Conservation (phyloP, 2,329 filamentous ascomycete genomes). For the Pseudogymnoascus sp. region DNA sequence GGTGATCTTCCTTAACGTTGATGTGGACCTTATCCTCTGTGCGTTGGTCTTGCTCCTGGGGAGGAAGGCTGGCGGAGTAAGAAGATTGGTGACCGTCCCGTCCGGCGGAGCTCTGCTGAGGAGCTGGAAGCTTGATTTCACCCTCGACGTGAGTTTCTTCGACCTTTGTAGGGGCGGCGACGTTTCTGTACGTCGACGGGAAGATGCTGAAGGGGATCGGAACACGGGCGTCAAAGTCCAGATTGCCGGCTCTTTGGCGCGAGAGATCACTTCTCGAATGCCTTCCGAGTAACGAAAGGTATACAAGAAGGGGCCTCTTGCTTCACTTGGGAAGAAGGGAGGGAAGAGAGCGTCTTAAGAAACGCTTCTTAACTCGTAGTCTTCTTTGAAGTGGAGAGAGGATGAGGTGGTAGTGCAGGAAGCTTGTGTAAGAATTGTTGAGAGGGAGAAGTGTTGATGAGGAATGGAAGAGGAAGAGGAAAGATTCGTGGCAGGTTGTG, state of each 20-base stretch:
- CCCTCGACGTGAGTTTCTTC: slow-evolving; percentile 78
- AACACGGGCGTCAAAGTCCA: slow-evolving; percentile 99
- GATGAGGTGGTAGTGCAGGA: slow-evolving; percentile 11
- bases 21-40: slow-evolving; percentile 74
- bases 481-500: slow-evolving; percentile 12
- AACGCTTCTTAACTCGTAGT: slow-evolving; percentile 26
- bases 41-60: slow-evolving; percentile 40
- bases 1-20: slow-evolving; percentile 71
- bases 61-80: slow-evolving; percentile 55
- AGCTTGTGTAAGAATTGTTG: slow-evolving; percentile 8
- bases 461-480: slow-evolving; percentile 11
- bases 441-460: slow-evolving; percentile 11
- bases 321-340: slow-evolving; percentile 47
- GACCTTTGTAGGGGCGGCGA: slow-evolving; percentile 54
- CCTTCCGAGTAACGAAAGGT: slow-evolving; percentile 57
- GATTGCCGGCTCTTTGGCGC: slow-evolving; percentile 76
- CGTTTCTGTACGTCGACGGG: slow-evolving; percentile 86
- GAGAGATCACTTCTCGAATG: slow-evolving; percentile 62
- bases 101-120: slow-evolving; percentile 69
- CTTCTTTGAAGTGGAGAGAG: slow-evolving; percentile 16
- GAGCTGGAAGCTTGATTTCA: slow-evolving; percentile 62
- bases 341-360: slow-evolving; percentile 29
- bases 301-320: slow-evolving; percentile 59
- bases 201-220: slow-evolving; percentile 99
- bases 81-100: slow-evolving; percentile 93